Evolutionary conservation across 805 yeast species (phyloP).

Genomic region (Ogataea corticis): DNA sequence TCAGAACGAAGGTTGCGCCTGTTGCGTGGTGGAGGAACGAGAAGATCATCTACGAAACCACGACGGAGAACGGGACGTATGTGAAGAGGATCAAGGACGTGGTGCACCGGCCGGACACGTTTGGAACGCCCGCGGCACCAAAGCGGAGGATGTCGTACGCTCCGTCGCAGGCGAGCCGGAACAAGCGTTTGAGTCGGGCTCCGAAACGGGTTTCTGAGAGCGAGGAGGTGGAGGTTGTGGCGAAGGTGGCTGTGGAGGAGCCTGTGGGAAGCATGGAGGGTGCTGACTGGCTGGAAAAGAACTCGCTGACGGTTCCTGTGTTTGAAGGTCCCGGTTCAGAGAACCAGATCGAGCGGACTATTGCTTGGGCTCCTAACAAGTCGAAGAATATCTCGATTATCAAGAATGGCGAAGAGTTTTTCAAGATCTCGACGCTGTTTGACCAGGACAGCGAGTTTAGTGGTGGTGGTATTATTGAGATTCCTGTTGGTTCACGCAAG

Average conservation of each 20-base stretch:
- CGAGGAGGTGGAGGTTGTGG: slow-evolving; percentile 23
- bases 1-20: slow-evolving; percentile 66
- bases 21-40: slow-evolving; percentile 87
- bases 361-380: slow-evolving; percentile 68
- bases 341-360: slow-evolving; percentile 41
- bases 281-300: slow-evolving; percentile 52
- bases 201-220: slow-evolving; percentile 12
- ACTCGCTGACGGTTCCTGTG: slow-evolving; percentile 46
- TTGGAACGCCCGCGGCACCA: slow-evolving; percentile 8
- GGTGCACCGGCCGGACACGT: slow-evolving; percentile 47
- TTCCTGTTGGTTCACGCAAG: slow-evolving; percentile 64
- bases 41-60: slow-evolving; percentile 56
- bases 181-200: slow-evolving; percentile 23
- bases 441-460: slow-evolving; percentile 60
- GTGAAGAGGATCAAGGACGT: slow-evolving; percentile 61
- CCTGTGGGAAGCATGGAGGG: slow-evolving; percentile 39
- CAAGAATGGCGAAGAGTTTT: slow-evolving; percentile 49
- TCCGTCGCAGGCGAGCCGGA: slow-evolving; percentile 12
- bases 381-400: slow-evolving; percentile 45
- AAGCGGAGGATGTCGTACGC: slow-evolving; percentile 17
- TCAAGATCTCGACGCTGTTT: slow-evolving; percentile 63
- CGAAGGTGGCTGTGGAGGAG: slow-evolving; percentile 21
- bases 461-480: slow-evolving; percentile 71
- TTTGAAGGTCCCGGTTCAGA: slow-evolving; percentile 52
- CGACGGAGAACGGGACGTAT: slow-evolving; percentile 45